Conservation (phyloP, 129 eudicot species). For the Flaveria linearis region DNA sequence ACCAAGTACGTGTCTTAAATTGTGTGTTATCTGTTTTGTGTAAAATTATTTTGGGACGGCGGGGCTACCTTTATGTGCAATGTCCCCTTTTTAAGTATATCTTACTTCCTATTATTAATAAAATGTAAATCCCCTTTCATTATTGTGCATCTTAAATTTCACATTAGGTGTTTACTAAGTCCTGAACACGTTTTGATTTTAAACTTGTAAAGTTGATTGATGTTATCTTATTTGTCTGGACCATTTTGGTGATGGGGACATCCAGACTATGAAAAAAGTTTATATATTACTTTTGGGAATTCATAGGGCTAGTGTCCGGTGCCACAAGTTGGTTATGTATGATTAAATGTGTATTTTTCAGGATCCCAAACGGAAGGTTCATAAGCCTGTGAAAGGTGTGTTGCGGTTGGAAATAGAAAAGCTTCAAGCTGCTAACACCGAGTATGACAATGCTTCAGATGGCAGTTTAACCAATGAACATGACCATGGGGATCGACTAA, state of each 20-base stretch:
- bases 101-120: no score
- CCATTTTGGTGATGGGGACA: neutral
- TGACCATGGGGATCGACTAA: constrained; percentile 57
- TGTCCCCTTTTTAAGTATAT: no score
- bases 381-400: constrained; percentile 96
- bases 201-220: neutral
- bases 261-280: neutral
- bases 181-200: neutral
- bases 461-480: constrained; percentile 58
- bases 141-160: no score
- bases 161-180: neutral
- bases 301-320: neutral
- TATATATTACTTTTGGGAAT: neutral
- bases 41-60: no score
- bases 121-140: no score
- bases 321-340: neutral
- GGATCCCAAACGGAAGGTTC: constrained; percentile 98
- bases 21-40: no score
- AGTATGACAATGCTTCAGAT: constrained; percentile 69
- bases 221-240: neutral
- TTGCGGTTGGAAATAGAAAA: constrained; percentile 91
- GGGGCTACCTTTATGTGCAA: no score
- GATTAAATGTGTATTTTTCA: constrained; percentile 13
- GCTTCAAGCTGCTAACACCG: constrained; percentile 67
- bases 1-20: no score